Percentiles rank a stretch among this genome's conserved stretches.
These are phyloP conservation scores for Immersiella caudata DNA, from an alignment of 495 filamentous ascomycete genomes.

Conservation along the genomic window DNA sequence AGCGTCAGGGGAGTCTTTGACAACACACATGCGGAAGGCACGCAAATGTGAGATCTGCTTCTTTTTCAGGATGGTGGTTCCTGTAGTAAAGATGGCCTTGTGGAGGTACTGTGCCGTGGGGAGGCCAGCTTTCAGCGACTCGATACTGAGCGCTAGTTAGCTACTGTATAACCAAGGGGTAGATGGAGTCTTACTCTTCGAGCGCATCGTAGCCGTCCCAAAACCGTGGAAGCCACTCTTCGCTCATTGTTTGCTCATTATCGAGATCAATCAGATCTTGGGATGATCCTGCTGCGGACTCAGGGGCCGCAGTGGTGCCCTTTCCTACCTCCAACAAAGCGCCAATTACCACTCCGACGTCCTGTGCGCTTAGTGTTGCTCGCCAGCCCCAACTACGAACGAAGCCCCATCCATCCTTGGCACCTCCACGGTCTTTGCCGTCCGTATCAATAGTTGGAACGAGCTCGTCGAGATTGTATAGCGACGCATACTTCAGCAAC, in stretches of 20 bases:
- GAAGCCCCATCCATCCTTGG: conserved; percentile 92
- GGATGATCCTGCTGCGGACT: conserved; percentile 26
- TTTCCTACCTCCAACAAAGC: conserved; percentile 90
- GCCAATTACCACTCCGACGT: conserved; percentile 87
- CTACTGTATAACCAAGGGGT: conserved; percentile 1
- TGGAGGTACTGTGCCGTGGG: conserved; percentile 86
- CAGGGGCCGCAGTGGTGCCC: conserved; percentile 38
- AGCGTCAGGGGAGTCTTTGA: conserved; percentile 92
- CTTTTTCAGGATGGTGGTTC: conserved; percentile 87
- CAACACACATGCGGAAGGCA: conserved; percentile 91
- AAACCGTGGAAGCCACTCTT: conserved; percentile 77
- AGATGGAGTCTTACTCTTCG: conserved; percentile 55
- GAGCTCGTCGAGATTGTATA: conserved; percentile 90
- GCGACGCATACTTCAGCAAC: conserved; percentile 82
- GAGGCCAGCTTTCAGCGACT: conserved; percentile 73
- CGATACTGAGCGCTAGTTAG: conserved; percentile 56
- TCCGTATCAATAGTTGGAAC: conserved; percentile 70
- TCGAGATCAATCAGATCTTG: conserved; percentile 47
- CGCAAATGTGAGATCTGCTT: conserved; percentile 88
- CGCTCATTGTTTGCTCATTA: conserved; percentile 53
- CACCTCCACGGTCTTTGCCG: conserved; percentile 57
- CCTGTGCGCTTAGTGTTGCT: conserved; percentile 86
- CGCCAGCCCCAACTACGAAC: conserved; percentile 98
- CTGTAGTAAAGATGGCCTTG: conserved; percentile 90
- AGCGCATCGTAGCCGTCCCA: conserved; percentile 95